Conservation (phyloP, 495 filamentous ascomycete genomes). For the Chaetomium cochliodes region DNA sequence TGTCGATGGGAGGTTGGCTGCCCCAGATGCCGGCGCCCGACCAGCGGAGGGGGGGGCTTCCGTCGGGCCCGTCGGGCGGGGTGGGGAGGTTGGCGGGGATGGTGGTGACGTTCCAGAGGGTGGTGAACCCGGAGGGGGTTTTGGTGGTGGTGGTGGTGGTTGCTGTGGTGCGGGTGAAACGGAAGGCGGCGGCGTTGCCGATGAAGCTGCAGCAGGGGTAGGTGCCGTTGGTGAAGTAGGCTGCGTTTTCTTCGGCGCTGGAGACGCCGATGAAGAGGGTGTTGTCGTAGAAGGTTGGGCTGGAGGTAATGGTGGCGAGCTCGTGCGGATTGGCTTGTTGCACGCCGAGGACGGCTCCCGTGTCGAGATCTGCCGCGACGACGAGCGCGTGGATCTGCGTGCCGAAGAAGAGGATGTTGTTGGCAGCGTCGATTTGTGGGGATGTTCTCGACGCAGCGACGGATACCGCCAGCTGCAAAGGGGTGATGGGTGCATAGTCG, state of each 20-base stretch:
- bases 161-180: constrained; percentile 23
- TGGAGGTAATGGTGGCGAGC: constrained; percentile 34
- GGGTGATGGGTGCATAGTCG: background rate
- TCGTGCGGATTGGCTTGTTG: constrained; percentile 36
- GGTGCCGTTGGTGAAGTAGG: constrained; percentile 12
- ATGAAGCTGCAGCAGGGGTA: constrained; percentile 43
- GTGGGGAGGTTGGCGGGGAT: constrained; percentile 26
- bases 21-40: constrained; percentile 42
- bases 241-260: constrained; percentile 34
- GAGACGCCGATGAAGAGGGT: constrained; percentile 37
- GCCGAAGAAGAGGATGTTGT: constrained; percentile 38
- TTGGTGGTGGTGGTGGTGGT: constrained; percentile 29
- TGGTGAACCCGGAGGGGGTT: constrained; percentile 24
- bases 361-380: constrained; percentile 34
- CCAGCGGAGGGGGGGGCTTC: constrained; percentile 27
- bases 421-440: constrained; percentile 33
- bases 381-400: constrained; percentile 38
- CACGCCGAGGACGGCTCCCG: constrained; percentile 30
- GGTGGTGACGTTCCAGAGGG: constrained; percentile 34
- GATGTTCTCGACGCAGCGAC: constrained; percentile 21
- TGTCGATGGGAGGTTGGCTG: constrained; percentile 43
- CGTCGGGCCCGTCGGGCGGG: background rate
- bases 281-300: constrained; percentile 34
- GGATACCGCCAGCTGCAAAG: background rate
- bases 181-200: constrained; percentile 35